Evolutionary conservation across 108 stramenopile genomes (phyloP), one percentile per base, ranked within the genome.

Genomic region (Bacterosira constricta): DNA sequence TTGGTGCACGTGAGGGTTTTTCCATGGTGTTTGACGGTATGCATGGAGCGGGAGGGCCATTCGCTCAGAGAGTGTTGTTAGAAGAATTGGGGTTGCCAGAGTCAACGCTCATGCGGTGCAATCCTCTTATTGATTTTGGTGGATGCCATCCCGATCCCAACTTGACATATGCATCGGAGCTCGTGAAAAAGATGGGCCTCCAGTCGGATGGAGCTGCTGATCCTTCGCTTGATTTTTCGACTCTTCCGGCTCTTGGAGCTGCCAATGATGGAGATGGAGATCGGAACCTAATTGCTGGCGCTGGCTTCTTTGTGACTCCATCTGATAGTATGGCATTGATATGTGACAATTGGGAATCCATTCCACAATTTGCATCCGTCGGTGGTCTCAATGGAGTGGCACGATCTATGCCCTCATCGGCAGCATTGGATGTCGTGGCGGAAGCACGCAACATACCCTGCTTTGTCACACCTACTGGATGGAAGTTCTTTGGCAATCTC

Each of bases 401-500:
- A 18, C 77, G 99, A 63, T 98, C 97, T 7, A 99, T 99, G 99
- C 98, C 98, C 9, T 91, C 89, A 7, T 97, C 96, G 17, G 97
- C 95, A 11, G 99, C 99, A 5, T 84, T 98, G 55, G 99, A 99
- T 77, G 94, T 94, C 30, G 99, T 99, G 26, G 94, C 94, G 0
- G 65, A 89, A 45, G 85, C 91, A 11, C 81, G 83, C 37, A 83
- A 69, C 59, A 92, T 99, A 67, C 90, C 90, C 8, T 86, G 72
- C 55, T 99, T 99, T 81, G 95, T 93, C 21, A 97, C 96, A 5
- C 99, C 99, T 9, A 99, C 99, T 39, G 99, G 99, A 29, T 99
- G 99, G 99, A 99, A 99, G 81, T 99, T 96, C 83, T 99, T 99
- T 80, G 98, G 98, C 12, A 99, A 99, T 75, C 75, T 98, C 21